Base-by-base conservation (phyloP, 2,329 filamentous ascomycete genomes). In the Aureobasidium namibiae region DNA sequence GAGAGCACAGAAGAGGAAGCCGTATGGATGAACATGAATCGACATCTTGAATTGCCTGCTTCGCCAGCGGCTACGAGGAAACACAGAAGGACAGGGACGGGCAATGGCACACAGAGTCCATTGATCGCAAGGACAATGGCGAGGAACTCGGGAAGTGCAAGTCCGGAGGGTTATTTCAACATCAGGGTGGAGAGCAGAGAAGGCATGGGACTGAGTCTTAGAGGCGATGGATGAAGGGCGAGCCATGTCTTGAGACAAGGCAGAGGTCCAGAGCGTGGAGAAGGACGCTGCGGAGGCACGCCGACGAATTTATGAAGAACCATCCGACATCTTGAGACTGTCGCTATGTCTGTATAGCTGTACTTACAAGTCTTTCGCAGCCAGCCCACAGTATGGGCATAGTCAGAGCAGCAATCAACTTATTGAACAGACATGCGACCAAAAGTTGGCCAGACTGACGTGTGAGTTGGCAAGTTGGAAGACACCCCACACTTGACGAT, bases 1-100 rank as follows among this genome's bases (percentile, higher is more conserved):
- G 70, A 70, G 26, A 60, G 63, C 10, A 70, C 72, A 1, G 73
- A 74, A 5, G 74, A 76, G 44, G 74, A 76, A 63, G 74, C 73
- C 2, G 54, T 74, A 13, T 77, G 74, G 74, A 72, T 76, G 65
- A 69, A 70, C 59, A 74, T 76, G 63, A 76, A 76, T 57, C 70
- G 69, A n/a, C 63, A 74, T 14, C 66, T 76, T 1, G 70, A 75
- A 56, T 62, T 76, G 1, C 73, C 74, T 1, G 63, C 66, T 24
- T 45, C 58, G 34, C 45, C 60, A 41, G 58, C 61, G 26, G 50
- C 44, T 34, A 48, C n/a, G 1, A 41, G 58, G 16, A 56, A 50
- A 52, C 63, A 59, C 45, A 46, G 46, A 26, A 46, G 62, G 34
- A 63, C 56, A 23, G 66, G 68, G 1, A 65, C 63, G 13, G 61